phyloP scores from a whole-genome alignment of 345 rosid species.

The Aurinia saxatilis region DNA sequence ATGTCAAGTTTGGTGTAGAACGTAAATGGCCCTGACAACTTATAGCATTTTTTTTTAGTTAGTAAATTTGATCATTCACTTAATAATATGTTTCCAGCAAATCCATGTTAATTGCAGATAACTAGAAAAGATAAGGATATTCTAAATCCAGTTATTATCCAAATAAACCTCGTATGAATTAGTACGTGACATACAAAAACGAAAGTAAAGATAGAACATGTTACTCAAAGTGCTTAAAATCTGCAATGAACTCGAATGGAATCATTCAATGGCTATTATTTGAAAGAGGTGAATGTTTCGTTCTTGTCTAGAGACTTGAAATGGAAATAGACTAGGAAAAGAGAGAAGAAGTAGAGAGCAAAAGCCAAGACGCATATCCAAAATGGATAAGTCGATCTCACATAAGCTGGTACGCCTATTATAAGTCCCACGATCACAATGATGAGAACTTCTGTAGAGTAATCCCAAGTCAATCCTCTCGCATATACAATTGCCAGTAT shows the following conservation, averaged over 20 bases:
- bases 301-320: slow-evolving; percentile 2
- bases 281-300: neutral
- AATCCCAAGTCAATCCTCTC: neutral
- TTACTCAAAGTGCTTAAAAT: too few relatives aligned
- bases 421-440: neutral
- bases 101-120: too few relatives aligned
- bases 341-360: neutral
- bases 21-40: too few relatives aligned
- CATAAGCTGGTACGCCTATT: neutral
- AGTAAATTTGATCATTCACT: too few relatives aligned
- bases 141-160: too few relatives aligned
- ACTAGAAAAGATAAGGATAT: too few relatives aligned
- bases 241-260: neutral
- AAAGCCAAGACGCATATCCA: neutral
- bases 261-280: neutral
- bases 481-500: neutral
- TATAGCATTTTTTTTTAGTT: too few relatives aligned
- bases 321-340: slow-evolving; percentile 17
- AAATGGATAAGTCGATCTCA: neutral
- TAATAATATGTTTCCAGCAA: too few relatives aligned
- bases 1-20: too few relatives aligned
- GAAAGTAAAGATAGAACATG: too few relatives aligned
- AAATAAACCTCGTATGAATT: too few relatives aligned
- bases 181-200: too few relatives aligned
- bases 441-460: neutral